phyloP scores from a whole-genome alignment of 2,329 filamentous ascomycete species.

The Helicocarpus griseus region DNA sequence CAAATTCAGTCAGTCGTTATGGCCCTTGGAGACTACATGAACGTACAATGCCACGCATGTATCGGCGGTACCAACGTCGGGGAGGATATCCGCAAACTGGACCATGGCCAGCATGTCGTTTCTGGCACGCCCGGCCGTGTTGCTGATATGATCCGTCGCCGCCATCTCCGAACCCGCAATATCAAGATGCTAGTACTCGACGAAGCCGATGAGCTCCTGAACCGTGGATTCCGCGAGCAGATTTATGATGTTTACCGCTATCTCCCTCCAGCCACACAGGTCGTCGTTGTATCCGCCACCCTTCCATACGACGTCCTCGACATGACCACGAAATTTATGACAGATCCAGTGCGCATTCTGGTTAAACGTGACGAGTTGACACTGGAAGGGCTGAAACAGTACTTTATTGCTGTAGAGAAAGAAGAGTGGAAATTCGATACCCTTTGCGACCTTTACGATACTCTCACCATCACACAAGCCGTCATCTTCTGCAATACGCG shows the following conservation, averaged over 20 bases:
- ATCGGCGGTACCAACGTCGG: conserved; percentile 97
- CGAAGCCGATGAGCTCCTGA: conserved; percentile 70
- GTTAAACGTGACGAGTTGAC: conserved; percentile 99
- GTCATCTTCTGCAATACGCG: conserved; percentile 99
- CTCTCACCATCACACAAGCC: conserved; percentile 93
- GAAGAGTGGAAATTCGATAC: conserved; percentile 99
- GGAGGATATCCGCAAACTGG: conserved; percentile 94
- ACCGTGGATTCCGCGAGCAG: conserved; percentile 93
- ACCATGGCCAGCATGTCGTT: conserved; percentile 95
- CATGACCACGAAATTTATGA: conserved; percentile 99
- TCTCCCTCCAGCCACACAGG: conserved; percentile 89
- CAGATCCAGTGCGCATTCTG: conserved; percentile 87
- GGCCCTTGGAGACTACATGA: conserved; percentile 99
- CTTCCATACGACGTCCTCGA: conserved; percentile 96
- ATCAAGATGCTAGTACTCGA: conserved; percentile 74
- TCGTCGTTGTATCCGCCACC: conserved; percentile 95
- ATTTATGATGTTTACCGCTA: conserved; percentile 99
- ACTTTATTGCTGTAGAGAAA: conserved; percentile 98
- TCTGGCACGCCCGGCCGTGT: conserved; percentile 96
- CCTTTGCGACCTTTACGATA: conserved; percentile 96
- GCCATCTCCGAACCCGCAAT: conserved; percentile 61
- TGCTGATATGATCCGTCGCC: conserved; percentile 69
- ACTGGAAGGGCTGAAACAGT: conserved; percentile 94
- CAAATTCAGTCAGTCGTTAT: conserved; percentile 98
- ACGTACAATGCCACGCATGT: conserved; percentile 96